Evolutionary conservation across 1,139 yeast genomes (phyloP).

Genomic region (Meyerozyma athensensis): DNA sequence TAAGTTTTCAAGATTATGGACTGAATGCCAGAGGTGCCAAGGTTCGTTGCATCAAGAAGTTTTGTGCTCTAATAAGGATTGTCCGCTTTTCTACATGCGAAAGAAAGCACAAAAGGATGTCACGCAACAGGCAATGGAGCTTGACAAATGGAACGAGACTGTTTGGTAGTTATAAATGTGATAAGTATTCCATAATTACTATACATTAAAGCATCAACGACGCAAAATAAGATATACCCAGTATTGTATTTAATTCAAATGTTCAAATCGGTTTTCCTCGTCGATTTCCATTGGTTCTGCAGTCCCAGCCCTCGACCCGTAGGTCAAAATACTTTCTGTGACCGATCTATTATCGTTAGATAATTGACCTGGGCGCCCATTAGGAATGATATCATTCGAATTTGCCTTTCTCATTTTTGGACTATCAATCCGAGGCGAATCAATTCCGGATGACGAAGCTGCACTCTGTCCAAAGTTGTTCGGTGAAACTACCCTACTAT

Average conservation of each 20-base stretch:
- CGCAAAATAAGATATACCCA: neutral
- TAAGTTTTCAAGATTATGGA: slow-evolving; percentile 89
- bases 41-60: slow-evolving; percentile 96
- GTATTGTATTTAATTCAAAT: slow-evolving; percentile 8
- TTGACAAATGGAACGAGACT: slow-evolving; percentile 67
- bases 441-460: slow-evolving; percentile 6
- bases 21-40: slow-evolving; percentile 97
- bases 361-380: slow-evolving; percentile 31
- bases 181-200: neutral
- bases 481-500: slow-evolving; percentile 9
- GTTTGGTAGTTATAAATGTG: slow-evolving; percentile 36
- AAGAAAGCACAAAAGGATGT: slow-evolving; percentile 91
- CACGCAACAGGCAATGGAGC: slow-evolving; percentile 59
- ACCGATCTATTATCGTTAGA: slow-evolving; percentile 26
- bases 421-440: slow-evolving; percentile 10
- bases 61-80: slow-evolving; percentile 89
- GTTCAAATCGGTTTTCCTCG: slow-evolving; percentile 13
- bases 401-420: slow-evolving; percentile 24
- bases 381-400: slow-evolving; percentile 21
- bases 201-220: neutral
- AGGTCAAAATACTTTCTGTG: slow-evolving; percentile 28
- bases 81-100: slow-evolving; percentile 97
- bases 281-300: slow-evolving; percentile 15
- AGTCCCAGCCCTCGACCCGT: slow-evolving; percentile 8
- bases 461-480: slow-evolving; percentile 8